Percentiles rank a stretch among this genome's conserved stretches.
Conservation (phyloP, 1,139 yeast genomes). For the Protomyces inundatus region DNA sequence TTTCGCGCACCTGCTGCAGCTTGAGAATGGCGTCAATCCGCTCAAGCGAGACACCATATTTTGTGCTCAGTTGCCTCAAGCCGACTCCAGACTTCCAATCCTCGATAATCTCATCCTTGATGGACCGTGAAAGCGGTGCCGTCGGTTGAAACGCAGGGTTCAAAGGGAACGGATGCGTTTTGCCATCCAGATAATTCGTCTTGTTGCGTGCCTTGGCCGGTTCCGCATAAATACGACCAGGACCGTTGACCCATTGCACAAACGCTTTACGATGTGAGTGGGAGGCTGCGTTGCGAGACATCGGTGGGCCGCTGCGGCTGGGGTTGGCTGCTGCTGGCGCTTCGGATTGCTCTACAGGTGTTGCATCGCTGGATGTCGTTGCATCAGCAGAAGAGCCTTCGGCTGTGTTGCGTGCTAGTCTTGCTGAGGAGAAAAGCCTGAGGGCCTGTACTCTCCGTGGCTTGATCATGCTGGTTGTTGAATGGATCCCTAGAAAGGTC, state of each 20-base stretch:
- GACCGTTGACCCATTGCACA: slow-evolving; percentile 6
- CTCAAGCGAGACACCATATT: slow-evolving; percentile 13
- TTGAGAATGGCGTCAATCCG: slow-evolving; percentile 21
- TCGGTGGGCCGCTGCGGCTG: neutral
- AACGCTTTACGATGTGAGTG: slow-evolving; percentile 15
- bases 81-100: slow-evolving; percentile 10
- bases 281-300: slow-evolving; percentile 4
- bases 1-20: neutral
- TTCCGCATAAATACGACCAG: neutral
- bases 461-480: neutral
- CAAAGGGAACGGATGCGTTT: slow-evolving; percentile 14
- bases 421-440: neutral
- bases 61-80: slow-evolving; percentile 12
- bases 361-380: neutral
- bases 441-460: neutral
- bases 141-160: slow-evolving; percentile 16
- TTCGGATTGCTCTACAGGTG: neutral
- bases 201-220: neutral
- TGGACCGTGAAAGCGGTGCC: neutral
- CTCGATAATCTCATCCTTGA: neutral
- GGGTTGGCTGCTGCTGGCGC: neutral
- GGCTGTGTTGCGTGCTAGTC: neutral
- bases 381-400: neutral
- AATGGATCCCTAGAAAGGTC: no score
- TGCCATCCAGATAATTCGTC: slow-evolving; percentile 20